Conservation (phyloP, 441 rosid genomes). For the Syzygium syzygioides region DNA sequence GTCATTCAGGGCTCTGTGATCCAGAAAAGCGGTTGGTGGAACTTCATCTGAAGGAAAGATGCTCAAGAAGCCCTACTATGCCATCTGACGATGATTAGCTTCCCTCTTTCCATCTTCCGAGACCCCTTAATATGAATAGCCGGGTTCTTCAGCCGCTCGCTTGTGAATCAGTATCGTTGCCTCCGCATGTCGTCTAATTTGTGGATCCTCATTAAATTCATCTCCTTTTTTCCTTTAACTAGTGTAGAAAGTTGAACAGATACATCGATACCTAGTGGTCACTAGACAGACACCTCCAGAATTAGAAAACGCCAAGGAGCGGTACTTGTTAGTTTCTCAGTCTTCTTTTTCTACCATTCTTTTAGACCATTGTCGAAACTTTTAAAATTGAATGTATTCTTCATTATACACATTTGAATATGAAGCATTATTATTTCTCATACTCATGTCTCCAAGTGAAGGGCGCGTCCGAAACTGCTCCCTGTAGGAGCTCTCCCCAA, state of each 20-base stretch:
- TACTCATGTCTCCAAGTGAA: neutral
- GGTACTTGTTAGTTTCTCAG: neutral
- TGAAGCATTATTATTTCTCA: neutral
- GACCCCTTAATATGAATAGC: neutral
- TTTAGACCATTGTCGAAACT: neutral
- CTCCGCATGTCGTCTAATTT: neutral
- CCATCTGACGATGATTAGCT: slow-evolving; percentile 44
- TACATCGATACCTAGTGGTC: neutral
- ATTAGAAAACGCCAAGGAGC: neutral
- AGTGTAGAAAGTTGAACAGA: neutral
- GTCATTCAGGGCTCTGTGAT: slow-evolving; percentile 62
- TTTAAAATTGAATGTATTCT: neutral
- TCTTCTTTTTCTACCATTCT: neutral
- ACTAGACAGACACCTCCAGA: neutral
- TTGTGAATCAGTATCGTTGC: neutral
- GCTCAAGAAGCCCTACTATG: slow-evolving; percentile 79
- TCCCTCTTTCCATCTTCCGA: neutral
- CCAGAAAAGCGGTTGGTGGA: slow-evolving; percentile 75
- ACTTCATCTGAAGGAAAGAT: slow-evolving; percentile 68
- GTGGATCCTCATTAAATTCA: neutral
- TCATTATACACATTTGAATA: neutral
- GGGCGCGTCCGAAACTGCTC: neutral
- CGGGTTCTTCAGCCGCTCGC: neutral
- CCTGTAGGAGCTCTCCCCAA: neutral
- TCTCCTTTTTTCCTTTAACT: neutral